Base-by-base conservation (phyloP, 768 basidiomycete genomes). In the Boletus reticuloceps region DNA sequence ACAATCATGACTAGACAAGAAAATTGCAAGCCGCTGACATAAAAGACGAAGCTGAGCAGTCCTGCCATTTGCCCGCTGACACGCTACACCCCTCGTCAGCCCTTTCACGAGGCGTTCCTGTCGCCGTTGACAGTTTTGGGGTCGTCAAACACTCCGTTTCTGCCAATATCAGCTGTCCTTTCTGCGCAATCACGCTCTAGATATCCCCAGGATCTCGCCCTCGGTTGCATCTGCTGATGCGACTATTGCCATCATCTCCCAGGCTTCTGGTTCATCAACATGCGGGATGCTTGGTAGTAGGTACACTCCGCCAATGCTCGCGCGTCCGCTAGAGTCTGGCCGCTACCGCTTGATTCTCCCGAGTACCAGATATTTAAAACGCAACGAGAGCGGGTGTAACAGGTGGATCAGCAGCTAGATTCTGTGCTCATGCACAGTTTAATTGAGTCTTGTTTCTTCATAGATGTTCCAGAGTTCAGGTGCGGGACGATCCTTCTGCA, bases 101-200 rank as follows among this genome's bases (percentile, higher is more conserved):
- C 51, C 29, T 29, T 60, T 59, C 59, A 53, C 43, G 57, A 53
- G 51, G 64, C 53, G 60, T 58, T 56, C 50, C 62, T 66, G 60
- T 61, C 39, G 45, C 47, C 41, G 13, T 13, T 70, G 69, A 70
- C 69, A 70, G 70, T 62, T 69, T 72, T 72, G 59, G 69, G 69
- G 69, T 64, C 56, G 47, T 50, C 29, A 44, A 43, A 49, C 42
- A 25, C 54, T 46, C 55, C 61, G 54, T 56, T 53, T 38, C 36
- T 16, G 48, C 46, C 16, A 29, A 51, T 41, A 25, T 25, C 25
- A 25, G 25, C 25, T 6, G 25, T 25, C 25, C 25, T 25, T 46
- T 49, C 17, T 47, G 41, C 19, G 20, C 44, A 16, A 34, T 29
- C 55, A 63, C 42, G 50, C 50, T 59, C 58, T 55, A 42, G 53